Evolutionary conservation across 805 yeast genomes (phyloP).

Genomic region (Teunomyces gatunensis): DNA sequence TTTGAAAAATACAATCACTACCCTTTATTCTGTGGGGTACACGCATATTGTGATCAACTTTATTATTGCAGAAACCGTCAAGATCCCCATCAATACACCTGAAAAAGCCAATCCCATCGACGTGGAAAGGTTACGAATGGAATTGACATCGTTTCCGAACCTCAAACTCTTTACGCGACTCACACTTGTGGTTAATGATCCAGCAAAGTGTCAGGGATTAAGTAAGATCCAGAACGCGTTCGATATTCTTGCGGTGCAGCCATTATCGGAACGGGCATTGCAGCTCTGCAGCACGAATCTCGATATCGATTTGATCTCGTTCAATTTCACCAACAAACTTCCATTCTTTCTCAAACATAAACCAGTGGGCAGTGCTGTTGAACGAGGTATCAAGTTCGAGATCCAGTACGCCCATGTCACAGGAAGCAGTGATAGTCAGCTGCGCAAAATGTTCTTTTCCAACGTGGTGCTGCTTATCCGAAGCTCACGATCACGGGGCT

Average conservation of each 20-base stretch:
- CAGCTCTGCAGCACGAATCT: conserved; percentile 69
- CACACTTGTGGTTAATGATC: conserved; percentile 74
- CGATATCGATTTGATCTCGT: conserved; percentile 79
- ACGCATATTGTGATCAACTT: conserved; percentile 76
- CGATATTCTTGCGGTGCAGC: conserved; percentile 81
- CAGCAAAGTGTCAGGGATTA: conserved; percentile 68
- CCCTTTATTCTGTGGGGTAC: conserved; percentile 63
- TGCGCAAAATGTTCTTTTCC: conserved; percentile 62
- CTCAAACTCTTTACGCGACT: conserved; percentile 58
- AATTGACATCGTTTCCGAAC: conserved; percentile 28
- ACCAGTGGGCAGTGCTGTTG: conserved; percentile 76
- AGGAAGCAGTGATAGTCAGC: conserved; percentile 28
- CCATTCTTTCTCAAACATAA: conserved; percentile 83
- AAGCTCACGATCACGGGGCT: conserved; percentile 77
- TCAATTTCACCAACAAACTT: conserved; percentile 61
- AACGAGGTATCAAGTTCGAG: conserved; percentile 81
- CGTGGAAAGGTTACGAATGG: conserved; percentile 27
- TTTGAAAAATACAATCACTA: conserved; percentile 49
- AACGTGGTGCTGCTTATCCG: conserved; percentile 74
- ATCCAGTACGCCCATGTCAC: conserved; percentile 62
- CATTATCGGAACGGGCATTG: conserved; percentile 74
- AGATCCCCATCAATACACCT: conserved; percentile 48
- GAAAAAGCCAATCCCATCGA: conserved; percentile 47
- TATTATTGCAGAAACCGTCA: conserved; percentile 47
- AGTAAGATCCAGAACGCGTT: conserved; percentile 49